These are phyloP conservation scores for Mycena rebaudengoi DNA, from an alignment of 768 basidiomycete genomes.

Conservation along the genomic window DNA sequence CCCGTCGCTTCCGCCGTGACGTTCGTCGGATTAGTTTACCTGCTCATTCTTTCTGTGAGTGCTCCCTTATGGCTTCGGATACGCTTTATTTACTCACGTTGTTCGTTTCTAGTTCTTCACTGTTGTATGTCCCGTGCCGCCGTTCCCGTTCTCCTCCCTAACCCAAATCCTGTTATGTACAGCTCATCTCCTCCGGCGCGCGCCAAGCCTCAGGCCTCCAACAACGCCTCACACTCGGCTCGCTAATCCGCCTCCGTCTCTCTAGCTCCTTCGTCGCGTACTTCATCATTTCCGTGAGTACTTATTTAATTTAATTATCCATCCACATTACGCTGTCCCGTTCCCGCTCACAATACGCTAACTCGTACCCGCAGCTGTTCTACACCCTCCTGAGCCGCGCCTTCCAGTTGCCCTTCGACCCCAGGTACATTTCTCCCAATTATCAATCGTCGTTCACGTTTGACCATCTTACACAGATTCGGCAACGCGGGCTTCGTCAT, in stretches of 20 bases:
- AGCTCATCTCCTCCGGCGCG: conserved; percentile 34
- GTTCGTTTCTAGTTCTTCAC: conserved; percentile 36
- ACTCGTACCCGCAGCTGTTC: conserved; percentile 49
- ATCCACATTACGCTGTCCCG: neutral
- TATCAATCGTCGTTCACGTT: neutral
- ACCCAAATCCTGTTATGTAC: no score
- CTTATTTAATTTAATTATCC: no score
- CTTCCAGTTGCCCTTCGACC: conserved; percentile 64
- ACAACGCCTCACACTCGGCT: conserved; percentile 44
- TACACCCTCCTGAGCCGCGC: conserved; percentile 68
- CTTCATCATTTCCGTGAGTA: conserved; percentile 49
- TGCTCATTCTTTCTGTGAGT: conserved; percentile 47
- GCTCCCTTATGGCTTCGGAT: conserved; percentile 20
- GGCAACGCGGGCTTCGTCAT: conserved; percentile 63
- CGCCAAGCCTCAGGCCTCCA: conserved; percentile 48
- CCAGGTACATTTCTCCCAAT: conserved; percentile 45
- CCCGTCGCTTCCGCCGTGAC: conserved; percentile 62
- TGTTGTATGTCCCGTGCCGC: no score
- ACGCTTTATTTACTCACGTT: conserved; percentile 35
- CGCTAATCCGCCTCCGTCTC: conserved; percentile 51
- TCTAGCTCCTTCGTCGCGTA: conserved; percentile 49
- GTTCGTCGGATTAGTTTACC: conserved; percentile 67
- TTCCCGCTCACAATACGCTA: neutral
- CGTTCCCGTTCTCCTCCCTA: no score
- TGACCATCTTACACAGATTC: conserved; percentile 41